Evolutionary conservation across 2,329 filamentous ascomycete species (phyloP).

Genomic region (Colletotrichum cordylinicola): DNA sequence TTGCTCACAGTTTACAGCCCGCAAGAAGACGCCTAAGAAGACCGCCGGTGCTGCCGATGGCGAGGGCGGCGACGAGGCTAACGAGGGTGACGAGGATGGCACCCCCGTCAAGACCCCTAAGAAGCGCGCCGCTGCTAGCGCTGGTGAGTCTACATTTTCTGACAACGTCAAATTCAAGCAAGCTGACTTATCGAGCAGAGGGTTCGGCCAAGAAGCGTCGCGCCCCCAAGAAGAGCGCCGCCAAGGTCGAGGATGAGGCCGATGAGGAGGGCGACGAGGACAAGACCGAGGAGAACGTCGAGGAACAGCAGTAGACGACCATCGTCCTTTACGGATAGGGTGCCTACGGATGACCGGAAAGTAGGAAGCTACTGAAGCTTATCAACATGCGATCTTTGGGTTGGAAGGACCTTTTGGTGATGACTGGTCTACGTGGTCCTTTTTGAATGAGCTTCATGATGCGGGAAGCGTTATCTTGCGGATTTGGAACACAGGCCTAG

Average conservation of each 20-base stretch:
- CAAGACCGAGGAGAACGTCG: slow-evolving; percentile 37
- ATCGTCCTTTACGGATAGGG: neutral
- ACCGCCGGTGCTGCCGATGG: neutral
- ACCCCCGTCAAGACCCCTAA: slow-evolving; percentile 3
- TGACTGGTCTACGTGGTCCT: neutral
- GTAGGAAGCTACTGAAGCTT: neutral
- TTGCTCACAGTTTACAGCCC: neutral
- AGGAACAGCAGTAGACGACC: slow-evolving; percentile 39
- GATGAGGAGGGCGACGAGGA: neutral
- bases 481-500: neutral
- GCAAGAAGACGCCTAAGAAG: slow-evolving; percentile 30
- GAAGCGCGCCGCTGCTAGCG: neutral
- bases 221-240: slow-evolving; percentile 22
- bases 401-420: neutral
- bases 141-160: neutral
- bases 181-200: neutral
- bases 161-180: neutral
- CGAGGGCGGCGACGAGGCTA: neutral
- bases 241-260: slow-evolving; percentile 13
- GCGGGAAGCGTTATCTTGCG: neutral
- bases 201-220: slow-evolving; percentile 10
- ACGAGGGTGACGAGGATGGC: neutral
- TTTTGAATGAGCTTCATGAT: neutral
- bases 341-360: neutral
- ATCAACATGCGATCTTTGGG: neutral